These are phyloP conservation scores for Chenopodium berlandieri DNA, from an alignment of 148 eudicot species.

Conservation along the genomic window DNA sequence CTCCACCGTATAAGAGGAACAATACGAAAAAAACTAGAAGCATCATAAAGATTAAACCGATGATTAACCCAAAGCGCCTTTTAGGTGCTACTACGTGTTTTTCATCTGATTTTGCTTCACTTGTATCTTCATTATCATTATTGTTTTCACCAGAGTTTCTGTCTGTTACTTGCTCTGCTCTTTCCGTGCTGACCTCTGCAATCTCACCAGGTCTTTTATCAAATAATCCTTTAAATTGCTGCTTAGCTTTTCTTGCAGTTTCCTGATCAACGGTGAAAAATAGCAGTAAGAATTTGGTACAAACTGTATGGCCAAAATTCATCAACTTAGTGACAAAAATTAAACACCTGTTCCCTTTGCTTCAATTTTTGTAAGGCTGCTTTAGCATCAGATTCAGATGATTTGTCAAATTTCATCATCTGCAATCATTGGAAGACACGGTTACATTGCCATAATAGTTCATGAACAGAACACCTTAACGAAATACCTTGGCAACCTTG, in stretches of 20 bases:
- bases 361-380: conserved; percentile 83
- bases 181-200: conserved; percentile 46
- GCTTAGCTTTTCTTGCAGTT: conserved; percentile 58
- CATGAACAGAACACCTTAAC: conserved; percentile 43
- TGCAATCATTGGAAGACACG: conserved; percentile 28
- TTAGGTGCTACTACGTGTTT: conserved; percentile 37
- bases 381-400: conserved; percentile 85
- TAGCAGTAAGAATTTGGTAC: neutral
- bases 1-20: conserved; percentile 15
- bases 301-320: neutral
- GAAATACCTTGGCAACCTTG: conserved; percentile 32
- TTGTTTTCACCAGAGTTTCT: conserved; percentile 21
- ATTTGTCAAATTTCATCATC: conserved; percentile 82
- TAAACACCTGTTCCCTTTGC: conserved; percentile 81
- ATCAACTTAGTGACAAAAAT: neutral
- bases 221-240: conserved; percentile 91
- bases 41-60: conserved; percentile 8
- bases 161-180: conserved; percentile 24
- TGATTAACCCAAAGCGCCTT: conserved; percentile 30
- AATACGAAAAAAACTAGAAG: conserved; percentile 16
- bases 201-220: conserved; percentile 92
- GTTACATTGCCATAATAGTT: neutral
- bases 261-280: conserved; percentile 46
- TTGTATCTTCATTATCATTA: conserved; percentile 31
- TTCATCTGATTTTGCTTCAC: conserved; percentile 28